Evolutionary conservation across 495 filamentous ascomycete genomes (phyloP).

Genomic region (Echria macrotheca): DNA sequence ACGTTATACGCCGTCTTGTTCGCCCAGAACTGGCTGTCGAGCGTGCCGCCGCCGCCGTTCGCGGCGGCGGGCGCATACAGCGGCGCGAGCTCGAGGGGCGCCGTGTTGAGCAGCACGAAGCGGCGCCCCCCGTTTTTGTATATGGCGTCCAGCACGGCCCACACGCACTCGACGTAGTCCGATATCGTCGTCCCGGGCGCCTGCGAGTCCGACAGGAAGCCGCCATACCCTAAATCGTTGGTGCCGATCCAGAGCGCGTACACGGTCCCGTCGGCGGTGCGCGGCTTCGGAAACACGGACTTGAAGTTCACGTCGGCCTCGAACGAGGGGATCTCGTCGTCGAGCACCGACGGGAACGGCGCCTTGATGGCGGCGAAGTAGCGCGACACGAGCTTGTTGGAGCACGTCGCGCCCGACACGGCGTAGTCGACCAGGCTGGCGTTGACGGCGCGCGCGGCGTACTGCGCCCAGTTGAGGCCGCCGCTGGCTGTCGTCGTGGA

Average conservation of each 20-base stretch:
- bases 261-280: constrained; percentile 53
- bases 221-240: constrained; percentile 63
- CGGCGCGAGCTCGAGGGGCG: constrained; percentile 57
- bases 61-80: constrained; percentile 49
- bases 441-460: constrained; percentile 49
- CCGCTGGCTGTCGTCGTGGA: constrained; percentile 51
- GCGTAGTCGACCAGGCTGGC: constrained; percentile 68
- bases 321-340: constrained; percentile 67
- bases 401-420: constrained; percentile 63
- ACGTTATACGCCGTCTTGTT: constrained; percentile 50
- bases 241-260: constrained; percentile 76
- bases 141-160: constrained; percentile 50
- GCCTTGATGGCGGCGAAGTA: constrained; percentile 41
- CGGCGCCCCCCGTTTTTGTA: constrained; percentile 60
- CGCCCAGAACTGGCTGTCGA: constrained; percentile 51
- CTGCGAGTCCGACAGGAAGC: constrained; percentile 59
- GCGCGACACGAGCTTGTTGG: constrained; percentile 57
- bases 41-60: constrained; percentile 48
- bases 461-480: constrained; percentile 63
- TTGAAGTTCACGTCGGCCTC: constrained; percentile 52
- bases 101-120: constrained; percentile 63
- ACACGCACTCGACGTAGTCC: constrained; percentile 62
- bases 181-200: constrained; percentile 50
- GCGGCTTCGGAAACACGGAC: constrained; percentile 45
- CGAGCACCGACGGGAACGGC: constrained; percentile 55